Evolutionary conservation across 768 basidiomycete genomes (phyloP).

Genomic region (Termitomyces bulborhizus): DNA sequence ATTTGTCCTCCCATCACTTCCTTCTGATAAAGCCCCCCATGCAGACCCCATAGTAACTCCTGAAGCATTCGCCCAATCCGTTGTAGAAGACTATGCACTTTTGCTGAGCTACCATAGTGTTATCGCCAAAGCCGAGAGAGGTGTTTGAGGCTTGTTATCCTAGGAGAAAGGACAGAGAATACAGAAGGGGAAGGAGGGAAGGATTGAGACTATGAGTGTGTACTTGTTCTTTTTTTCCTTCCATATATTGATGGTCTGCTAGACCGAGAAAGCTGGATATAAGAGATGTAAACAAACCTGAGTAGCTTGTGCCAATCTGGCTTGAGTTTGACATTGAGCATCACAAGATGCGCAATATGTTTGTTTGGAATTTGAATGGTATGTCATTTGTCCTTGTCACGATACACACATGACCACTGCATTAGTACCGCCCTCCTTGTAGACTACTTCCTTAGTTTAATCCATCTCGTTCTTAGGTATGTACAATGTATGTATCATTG

Average conservation of each 20-base stretch:
- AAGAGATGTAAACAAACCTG: conserved; percentile 56
- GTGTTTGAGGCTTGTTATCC: conserved; percentile 37
- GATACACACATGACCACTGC: no score
- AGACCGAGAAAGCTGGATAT: conserved; percentile 38
- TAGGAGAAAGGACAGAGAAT: conserved; percentile 13
- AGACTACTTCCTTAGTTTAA: no score
- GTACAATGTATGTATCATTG: no score
- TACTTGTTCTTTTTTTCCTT: conserved; percentile 17
- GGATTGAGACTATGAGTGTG: conserved; percentile 46
- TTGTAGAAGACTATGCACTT: conserved; percentile 91
- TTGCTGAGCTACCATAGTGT: conserved; percentile 54
- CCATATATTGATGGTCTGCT: no score
- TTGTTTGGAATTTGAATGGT: conserved; percentile 97
- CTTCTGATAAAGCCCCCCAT: no score
- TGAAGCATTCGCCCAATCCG: conserved; percentile 81
- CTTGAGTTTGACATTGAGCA: conserved; percentile 95
- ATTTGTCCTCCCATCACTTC: no score
- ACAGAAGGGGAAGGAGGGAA: conserved; percentile 25
- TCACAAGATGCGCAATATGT: conserved; percentile 91
- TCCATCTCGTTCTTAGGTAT: no score
- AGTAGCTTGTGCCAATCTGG: conserved; percentile 90
- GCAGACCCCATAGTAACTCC: conserved; percentile 86
- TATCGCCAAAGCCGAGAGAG: conserved; percentile 57
- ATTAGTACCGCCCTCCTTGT: no score
- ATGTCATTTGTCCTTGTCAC: conserved; percentile 20